Evolutionary conservation across 164 flowering plant species (phyloP).

Genomic region (Magnolia kwangsiensis): DNA sequence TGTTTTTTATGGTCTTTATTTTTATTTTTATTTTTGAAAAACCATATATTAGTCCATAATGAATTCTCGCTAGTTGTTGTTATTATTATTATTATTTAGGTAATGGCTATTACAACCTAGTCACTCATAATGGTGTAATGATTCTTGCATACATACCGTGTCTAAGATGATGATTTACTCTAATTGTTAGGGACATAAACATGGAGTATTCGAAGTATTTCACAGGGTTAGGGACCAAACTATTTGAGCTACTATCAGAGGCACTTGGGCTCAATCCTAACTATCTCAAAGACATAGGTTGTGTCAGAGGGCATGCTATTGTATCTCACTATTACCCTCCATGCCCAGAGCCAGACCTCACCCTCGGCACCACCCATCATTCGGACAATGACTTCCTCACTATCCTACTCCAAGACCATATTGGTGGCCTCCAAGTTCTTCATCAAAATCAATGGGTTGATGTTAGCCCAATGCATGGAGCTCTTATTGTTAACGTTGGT

Average conservation of each 20-base stretch:
- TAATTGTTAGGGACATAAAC: conserved; percentile 2
- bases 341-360: conserved; percentile 27
- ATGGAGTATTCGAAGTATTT: conserved; percentile 27
- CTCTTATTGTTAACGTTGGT: conserved; percentile 25
- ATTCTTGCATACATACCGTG: no score
- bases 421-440: conserved; percentile 29
- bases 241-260: conserved; percentile 33
- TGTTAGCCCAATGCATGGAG: conserved; percentile 23
- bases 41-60: no score
- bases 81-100: no score
- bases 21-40: no score
- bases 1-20: no score
- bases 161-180: no score
- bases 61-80: no score
- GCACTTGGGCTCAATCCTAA: conserved; percentile 28
- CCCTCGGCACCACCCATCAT: conserved; percentile 24
- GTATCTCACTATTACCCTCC: conserved; percentile 24
- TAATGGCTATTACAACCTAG: no score
- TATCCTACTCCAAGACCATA: conserved; percentile 25
- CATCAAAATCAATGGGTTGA: conserved; percentile 23
- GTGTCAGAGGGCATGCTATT: conserved; percentile 16
- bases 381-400: conserved; percentile 24
- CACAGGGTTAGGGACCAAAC: conserved; percentile 11
- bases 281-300: conserved; percentile 21
- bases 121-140: no score